Base-by-base conservation (phyloP, 495 filamentous ascomycete genomes). In the Neurospora sp. region DNA sequence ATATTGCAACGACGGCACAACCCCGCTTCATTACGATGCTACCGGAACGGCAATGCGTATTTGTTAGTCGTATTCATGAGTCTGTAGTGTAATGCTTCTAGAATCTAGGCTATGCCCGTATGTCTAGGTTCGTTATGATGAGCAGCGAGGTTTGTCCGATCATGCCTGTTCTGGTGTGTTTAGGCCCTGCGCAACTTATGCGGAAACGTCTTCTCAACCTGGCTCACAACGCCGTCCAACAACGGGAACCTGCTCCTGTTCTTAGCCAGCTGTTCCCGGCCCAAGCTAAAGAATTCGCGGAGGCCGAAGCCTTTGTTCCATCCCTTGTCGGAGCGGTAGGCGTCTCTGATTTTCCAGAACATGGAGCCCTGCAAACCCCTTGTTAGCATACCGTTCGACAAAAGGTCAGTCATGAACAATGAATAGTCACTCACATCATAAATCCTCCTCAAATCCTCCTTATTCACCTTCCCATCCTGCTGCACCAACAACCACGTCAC, bases 401-500 rank as follows among this genome's bases (percentile, higher is more conserved):
- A 4, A 35, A 0, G 9, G 0, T 9, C 7, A n/a, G 0, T 4
- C 14, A 4, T 8, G 35, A 1, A 27, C 2, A 8, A 1, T 1
- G 35, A 27, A 27, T 27, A 27, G 22, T 27, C 22, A 39, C 81
- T 78, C 71, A 84, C 83, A 77, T 85, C 83, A 73, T 82, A 86
- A 1, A 79, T 75, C 40, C 75, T 74, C 40, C 81, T 74, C 27
- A 86, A 53, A 75, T 88, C 84, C 59, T 86, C 84, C 75, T 86
- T 86, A 70, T 78, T 80, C 8, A 87, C 76, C 16, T 78, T 75
- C 0, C 84, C 85, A 37, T 86, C 78, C 71, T 83, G 76, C 72
- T 86, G 84, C 73, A 84, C 75, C 20, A 88, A 72, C 31, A 88
- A 75, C 80, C 83, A 87, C 0, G 84, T 84, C 0, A 84, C 77